These are phyloP conservation scores for Talaromyces sp. DNA, from an alignment of 2,329 filamentous ascomycete species.

Conservation along the genomic window DNA sequence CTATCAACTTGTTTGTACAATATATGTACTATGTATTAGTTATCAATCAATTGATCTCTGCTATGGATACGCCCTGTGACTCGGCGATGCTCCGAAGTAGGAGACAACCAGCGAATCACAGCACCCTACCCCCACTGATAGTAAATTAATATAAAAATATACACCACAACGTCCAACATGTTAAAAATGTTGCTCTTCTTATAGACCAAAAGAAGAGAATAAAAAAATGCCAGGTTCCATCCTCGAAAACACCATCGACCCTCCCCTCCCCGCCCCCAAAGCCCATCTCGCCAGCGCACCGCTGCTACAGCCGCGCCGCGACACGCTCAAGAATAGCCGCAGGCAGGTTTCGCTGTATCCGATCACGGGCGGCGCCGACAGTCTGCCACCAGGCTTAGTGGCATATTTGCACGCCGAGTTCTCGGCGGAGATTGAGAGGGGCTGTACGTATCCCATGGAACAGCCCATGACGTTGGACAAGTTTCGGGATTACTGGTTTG, in stretches of 20 bases:
- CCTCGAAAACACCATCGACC: slow-evolving; percentile 28
- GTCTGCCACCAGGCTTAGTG: slow-evolving; percentile 20
- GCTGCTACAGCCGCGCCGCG: slow-evolving; percentile 18
- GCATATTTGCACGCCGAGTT: slow-evolving; percentile 28
- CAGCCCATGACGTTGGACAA: slow-evolving; percentile 22
- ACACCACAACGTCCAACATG: too few relatives aligned
- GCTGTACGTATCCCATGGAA: slow-evolving; percentile 36
- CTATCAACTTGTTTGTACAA: too few relatives aligned
- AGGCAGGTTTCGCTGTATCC: slow-evolving; percentile 19
- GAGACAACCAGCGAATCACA: neutral
- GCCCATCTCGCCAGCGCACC: slow-evolving; percentile 12
- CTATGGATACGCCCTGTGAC: too few relatives aligned
- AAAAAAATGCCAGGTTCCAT: slow-evolving; percentile 25
- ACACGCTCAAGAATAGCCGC: slow-evolving; percentile 19
- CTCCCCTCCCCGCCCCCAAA: slow-evolving; percentile 22
- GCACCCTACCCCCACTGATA: neutral
- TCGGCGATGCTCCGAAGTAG: neutral
- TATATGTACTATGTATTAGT: too few relatives aligned
- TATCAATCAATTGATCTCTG: too few relatives aligned
- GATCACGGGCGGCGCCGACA: slow-evolving; percentile 17
- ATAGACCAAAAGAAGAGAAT: neutral
- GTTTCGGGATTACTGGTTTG: slow-evolving; percentile 35
- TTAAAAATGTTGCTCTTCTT: too few relatives aligned
- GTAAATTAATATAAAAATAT: too few relatives aligned
- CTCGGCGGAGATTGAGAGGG: slow-evolving; percentile 28